Evolutionary conservation across 139 green algal genomes (phyloP), one percentile per base, ranked within the genome.

Genomic region (Chlamydomonas sp.): DNA sequence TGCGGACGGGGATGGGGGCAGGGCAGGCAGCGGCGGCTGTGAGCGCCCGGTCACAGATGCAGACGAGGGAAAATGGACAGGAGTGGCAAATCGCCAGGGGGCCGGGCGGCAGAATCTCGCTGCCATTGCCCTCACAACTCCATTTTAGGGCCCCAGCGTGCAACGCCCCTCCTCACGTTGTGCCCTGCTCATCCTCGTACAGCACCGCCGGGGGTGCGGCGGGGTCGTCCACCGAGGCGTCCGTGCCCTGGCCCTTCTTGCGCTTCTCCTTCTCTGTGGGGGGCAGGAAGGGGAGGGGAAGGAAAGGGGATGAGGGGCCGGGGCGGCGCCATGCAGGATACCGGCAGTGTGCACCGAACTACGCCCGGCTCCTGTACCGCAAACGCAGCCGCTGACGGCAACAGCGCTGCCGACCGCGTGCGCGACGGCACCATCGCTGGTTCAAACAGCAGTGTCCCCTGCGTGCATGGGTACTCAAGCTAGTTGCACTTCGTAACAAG

Each of bases 261-360:
- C 77, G 86, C 61, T 86, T 87, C 31, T 88, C 80, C 80, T 88
- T 85, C 79, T 79, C 63, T 83, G 61, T 5, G 2, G n/a, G 73
- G 5, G 73, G 73, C 49, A 16, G 31, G 1, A 31, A 16, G 31
- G 5, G 31, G 5, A 31, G 73, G 73, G 73, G 9, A 7, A n/a
- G 73, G 69, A 8, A 49, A 49, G 31, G 31, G 31, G 31, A 49
- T 49, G 31, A 49, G 31, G 31, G 31, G 31, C 31, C 31, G 31
- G 31, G 31, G 31, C 31, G 31, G 31, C 31, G 31, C 31, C 31
- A 49, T 49, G 31, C 31, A 49, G 31, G 31, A 49, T 49, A 49
- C 31, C 31, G 31, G 31, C 31, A 49, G 31, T 49, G 31, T 49
- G 31, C 31, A 49, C 31, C 31, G 31, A 49, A 49, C 31, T 49